Evolutionary conservation across 1,139 yeast species (phyloP), one percentile per base, ranked within the genome.

Genomic region (Kodamaea alishanica): DNA sequence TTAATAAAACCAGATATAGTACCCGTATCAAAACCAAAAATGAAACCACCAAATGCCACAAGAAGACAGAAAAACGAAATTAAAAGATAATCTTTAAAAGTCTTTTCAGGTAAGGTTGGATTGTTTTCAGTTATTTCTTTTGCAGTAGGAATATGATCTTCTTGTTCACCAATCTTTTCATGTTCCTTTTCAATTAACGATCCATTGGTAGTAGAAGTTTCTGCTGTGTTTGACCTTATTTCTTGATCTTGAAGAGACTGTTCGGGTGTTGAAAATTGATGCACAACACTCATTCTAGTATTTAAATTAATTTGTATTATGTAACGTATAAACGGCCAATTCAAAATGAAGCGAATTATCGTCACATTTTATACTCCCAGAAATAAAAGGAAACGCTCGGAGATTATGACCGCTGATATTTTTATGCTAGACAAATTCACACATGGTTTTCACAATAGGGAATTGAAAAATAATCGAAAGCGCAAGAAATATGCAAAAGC

Each of bases 1-100:
- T 56, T 56, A 24, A 39, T 30, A 34, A 39, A 39, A n/a, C 42
- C 42, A 23, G 58, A 46, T 51, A 82, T 73, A 28, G 61, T 56
- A 41, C 60, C 61, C 32, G 60, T 56, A 39, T 55, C 61, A 39
- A 49, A 56, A 12, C 61, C 60, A 34, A 56, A 56, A 8, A 56
- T 57, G 33, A 51, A 55, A 10, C 61, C 61, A 33, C 61, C 61
- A 31, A 56, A 56, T 22, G 61, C 58, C 9, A 56, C 53, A 32
- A 56, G 20, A 8, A 30, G 24, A 28, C 36, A 54, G 44, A 54
- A 50, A 27, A 49, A 35, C 26, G 51, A 47, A 11, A 51, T 48
- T 24, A 43, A 40, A n/a, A 52, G 23, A 43, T 54, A 52, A 35
- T 50, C 54, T 32, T 48, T 48, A 33, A 35, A 47, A n/a, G 56